These are phyloP conservation scores for Puccinia coronata DNA, from an alignment of 1,284 basidiomycete species.

Conservation along the genomic window DNA sequence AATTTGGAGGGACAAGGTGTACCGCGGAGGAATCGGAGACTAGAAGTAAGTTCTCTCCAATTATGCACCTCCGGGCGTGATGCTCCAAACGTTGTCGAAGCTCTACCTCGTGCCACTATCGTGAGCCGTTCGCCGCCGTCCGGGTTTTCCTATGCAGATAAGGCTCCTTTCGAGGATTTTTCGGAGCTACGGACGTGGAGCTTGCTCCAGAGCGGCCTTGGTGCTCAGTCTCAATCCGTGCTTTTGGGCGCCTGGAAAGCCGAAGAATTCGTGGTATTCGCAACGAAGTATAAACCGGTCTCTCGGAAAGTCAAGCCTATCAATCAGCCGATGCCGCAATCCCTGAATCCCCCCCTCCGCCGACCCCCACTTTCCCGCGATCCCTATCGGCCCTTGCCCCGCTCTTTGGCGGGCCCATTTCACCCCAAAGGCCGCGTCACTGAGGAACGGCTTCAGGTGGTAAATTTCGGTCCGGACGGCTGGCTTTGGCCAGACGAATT, in stretches of 20 bases:
- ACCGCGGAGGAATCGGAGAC: no score
- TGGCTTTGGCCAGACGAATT: neutral
- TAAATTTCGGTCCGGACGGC: conserved; percentile 1
- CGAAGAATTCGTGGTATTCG: neutral
- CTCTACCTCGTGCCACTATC: no score
- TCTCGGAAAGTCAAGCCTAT: conserved; percentile 5
- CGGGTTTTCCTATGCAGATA: neutral
- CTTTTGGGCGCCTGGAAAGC: neutral
- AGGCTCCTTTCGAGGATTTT: no score
- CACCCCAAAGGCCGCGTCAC: neutral
- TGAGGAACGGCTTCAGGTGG: neutral
- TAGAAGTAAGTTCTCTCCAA: no score
- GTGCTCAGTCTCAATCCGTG: neutral
- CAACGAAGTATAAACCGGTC: no score
- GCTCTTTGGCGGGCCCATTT: no score
- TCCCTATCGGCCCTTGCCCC: neutral
- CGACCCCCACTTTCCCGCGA: neutral
- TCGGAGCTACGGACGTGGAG: neutral
- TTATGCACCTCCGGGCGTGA: no score
- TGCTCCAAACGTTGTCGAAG: no score
- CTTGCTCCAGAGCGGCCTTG: neutral
- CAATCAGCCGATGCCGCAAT: no score
- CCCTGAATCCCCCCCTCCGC: neutral
- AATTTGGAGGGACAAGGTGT: no score
- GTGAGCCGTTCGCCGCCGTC: no score